phyloP scores from a whole-genome alignment of 192 early-diverging fungal genomes.

The Allomyces macrogynus region DNA sequence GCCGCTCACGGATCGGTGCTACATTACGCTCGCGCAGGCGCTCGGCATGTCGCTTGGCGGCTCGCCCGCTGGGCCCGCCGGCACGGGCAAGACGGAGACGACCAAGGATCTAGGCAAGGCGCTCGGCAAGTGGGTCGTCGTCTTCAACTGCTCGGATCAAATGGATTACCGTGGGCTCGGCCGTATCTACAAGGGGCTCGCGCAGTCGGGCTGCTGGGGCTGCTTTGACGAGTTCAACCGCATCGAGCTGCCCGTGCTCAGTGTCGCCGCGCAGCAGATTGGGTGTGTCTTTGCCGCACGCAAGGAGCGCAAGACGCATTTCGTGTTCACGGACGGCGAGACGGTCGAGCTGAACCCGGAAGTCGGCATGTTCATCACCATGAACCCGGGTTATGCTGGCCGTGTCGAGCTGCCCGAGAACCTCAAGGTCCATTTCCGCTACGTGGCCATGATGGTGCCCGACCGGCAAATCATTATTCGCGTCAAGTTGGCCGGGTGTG shows the following conservation, averaged over 20 bases:
- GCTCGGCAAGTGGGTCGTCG: slow-evolving; percentile 88
- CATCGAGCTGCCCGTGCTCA: slow-evolving; percentile 88
- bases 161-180: slow-evolving; percentile 99
- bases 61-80: slow-evolving; percentile 93
- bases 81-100: slow-evolving; percentile 97
- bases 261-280: slow-evolving; percentile 97
- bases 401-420: slow-evolving; percentile 97
- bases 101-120: slow-evolving; percentile 91
- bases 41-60: slow-evolving; percentile 85
- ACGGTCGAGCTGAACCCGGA: slow-evolving; percentile 61
- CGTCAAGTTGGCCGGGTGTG: slow-evolving; percentile 98
- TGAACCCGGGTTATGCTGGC: slow-evolving; percentile 98
- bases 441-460: slow-evolving; percentile 96
- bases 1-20: slow-evolving; percentile 95
- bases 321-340: slow-evolving; percentile 77
- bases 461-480: slow-evolving; percentile 95
- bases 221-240: slow-evolving; percentile 99
- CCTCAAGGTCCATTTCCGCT: slow-evolving; percentile 94
- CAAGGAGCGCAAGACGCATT: slow-evolving; percentile 1
- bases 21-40: slow-evolving; percentile 94
- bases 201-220: slow-evolving; percentile 97
- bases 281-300: slow-evolving; percentile 88
- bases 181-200: slow-evolving; percentile 96
- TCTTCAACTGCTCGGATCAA: slow-evolving; percentile 99
- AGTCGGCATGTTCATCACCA: slow-evolving; percentile 95